Evolutionary conservation across 139 green algal species (phyloP), one percentile per base, ranked within the genome.

Genomic region (Picochlorum costavermella): DNA sequence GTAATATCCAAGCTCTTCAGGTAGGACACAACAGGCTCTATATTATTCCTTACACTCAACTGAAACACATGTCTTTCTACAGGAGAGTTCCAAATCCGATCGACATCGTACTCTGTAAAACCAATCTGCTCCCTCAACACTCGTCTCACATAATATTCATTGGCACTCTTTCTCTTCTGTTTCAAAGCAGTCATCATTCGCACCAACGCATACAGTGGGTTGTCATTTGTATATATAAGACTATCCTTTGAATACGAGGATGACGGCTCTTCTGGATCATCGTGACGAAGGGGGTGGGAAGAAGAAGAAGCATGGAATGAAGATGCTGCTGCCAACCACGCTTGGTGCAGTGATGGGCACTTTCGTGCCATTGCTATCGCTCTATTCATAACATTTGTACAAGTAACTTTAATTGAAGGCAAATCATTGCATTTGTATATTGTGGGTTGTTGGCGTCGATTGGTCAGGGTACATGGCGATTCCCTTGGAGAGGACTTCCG

Each of bases 131-230:
- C 46, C 20, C n/a, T 20, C 25, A 64, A 36, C 20, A 50, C 25
- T 30, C 43, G 23, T 9, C n/a, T 23, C n/a, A 71, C 65, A 55
- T 71, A 71, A 16, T 36, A 28, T 40, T 71, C 65, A 55, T 71
- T 71, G 29, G 65, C 65, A 36, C 44, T 43, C 11, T 20, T 13
- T 3, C 56, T 50, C 23, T 55, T 25, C 20, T 23, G 46, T 53
- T 23, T 53, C 2, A 68, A 26, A 36, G 33, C 20, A 3, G 36
- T 33, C 13, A 71, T 16, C 12, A 71, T 20, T 16, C 56, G 50
- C 5, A 65, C 17, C 50, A 71, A 20, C 25, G 51, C 12, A 31
- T 64, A 25, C 20, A 64, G 12, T 17, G 58, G n/a, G n/a, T 20
- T 23, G 46, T 10, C 43, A 49, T 10, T 12, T 12, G 11, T 10